Evolutionary conservation across 306 rosid genomes (phyloP).

Genomic region (Acacia confusa): DNA sequence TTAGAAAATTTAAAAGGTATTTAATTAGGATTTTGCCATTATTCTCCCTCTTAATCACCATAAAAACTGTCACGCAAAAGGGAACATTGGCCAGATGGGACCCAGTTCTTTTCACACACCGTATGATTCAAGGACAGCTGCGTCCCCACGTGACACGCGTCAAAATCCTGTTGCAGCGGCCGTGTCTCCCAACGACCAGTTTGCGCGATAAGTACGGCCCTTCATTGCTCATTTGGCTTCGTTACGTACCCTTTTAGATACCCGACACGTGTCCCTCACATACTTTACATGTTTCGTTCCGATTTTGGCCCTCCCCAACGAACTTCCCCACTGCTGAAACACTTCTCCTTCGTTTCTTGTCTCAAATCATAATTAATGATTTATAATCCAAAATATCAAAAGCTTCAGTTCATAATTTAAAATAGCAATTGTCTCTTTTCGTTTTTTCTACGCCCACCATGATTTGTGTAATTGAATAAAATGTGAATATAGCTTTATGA

Average conservation of each 20-base stretch:
- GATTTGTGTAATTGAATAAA: too few relatives aligned
- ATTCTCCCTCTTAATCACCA: too few relatives aligned
- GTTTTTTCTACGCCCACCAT: too few relatives aligned
- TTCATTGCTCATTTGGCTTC: neutral
- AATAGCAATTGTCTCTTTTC: too few relatives aligned
- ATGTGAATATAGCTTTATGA: neutral
- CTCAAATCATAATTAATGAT: neutral
- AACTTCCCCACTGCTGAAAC: neutral
- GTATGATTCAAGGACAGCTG: neutral
- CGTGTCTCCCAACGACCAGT: conserved; percentile 17
- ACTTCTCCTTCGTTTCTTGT: neutral
- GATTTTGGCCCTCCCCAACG: neutral
- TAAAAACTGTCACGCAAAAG: conserved; percentile 10
- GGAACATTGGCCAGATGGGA: neutral
- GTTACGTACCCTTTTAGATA: neutral
- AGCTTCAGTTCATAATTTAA: too few relatives aligned
- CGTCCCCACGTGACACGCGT: neutral
- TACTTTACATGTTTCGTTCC: neutral
- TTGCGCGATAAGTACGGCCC: neutral
- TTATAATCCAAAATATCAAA: too few relatives aligned
- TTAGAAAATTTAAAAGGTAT: too few relatives aligned
- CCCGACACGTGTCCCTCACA: neutral
- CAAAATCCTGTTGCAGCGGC: neutral
- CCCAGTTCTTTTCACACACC: neutral
- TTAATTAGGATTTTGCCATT: too few relatives aligned